These are phyloP conservation scores for Camptophora hylomeconis DNA, from an alignment of 2,329 filamentous ascomycete species.

Conservation along the genomic window DNA sequence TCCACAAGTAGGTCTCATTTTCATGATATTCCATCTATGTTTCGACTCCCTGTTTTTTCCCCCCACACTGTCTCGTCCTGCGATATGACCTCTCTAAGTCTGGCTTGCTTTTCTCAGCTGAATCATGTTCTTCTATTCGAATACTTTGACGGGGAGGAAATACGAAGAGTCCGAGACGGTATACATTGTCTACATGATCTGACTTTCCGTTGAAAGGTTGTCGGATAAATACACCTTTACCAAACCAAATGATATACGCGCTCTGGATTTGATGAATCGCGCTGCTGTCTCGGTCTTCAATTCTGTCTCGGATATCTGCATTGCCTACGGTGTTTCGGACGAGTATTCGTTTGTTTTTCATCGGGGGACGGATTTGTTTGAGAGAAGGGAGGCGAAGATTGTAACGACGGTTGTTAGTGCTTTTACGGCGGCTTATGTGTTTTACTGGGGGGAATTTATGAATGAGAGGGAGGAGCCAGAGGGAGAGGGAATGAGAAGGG, in stretches of 20 bases:
- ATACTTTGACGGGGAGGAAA: background rate
- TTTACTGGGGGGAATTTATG: slow-evolving; percentile 47
- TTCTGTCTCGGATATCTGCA: slow-evolving; percentile 69
- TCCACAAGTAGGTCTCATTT: slow-evolving; percentile 62
- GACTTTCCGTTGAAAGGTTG: slow-evolving; percentile 42
- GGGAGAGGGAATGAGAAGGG: background rate
- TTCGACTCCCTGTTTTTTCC: slow-evolving; percentile 1
- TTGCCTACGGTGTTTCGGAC: slow-evolving; percentile 89
- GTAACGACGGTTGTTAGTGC: slow-evolving; percentile 83
- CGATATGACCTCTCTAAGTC: background rate
- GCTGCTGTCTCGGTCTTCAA: slow-evolving; percentile 75
- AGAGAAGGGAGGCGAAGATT: slow-evolving; percentile 77
- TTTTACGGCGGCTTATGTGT: slow-evolving; percentile 83
- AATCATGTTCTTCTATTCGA: background rate
- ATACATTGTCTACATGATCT: background rate
- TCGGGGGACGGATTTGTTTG: slow-evolving; percentile 69
- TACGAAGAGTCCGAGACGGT: background rate
- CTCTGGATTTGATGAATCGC: slow-evolving; percentile 85
- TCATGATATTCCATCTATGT: too few species aligned
- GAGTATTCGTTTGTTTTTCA: slow-evolving; percentile 92
- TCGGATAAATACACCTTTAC: slow-evolving; percentile 71
- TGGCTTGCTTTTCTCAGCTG: background rate
- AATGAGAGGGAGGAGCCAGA: background rate
- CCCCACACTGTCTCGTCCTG: too few species aligned
- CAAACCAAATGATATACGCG: slow-evolving; percentile 84